phyloP scores from a whole-genome alignment of 768 basidiomycete genomes.

The Guyanaporus albipodus region DNA sequence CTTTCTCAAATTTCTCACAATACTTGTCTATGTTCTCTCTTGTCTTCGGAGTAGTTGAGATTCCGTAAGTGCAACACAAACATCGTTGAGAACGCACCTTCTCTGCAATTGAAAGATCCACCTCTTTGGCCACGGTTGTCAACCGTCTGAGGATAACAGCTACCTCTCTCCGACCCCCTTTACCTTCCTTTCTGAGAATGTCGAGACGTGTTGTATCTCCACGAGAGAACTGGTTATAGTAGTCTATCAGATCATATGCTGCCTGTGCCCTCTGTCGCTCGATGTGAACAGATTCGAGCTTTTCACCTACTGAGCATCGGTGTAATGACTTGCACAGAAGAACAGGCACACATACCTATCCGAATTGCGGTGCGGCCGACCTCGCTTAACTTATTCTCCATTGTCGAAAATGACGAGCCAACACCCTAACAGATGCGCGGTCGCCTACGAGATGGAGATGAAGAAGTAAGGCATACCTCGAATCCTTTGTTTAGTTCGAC shows the following conservation, averaged over 20 bases:
- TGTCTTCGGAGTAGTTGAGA: conserved; percentile 45
- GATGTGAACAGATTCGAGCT: conserved; percentile 90
- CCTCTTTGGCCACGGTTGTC: conserved; percentile 87
- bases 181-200: conserved; percentile 78
- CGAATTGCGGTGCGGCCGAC: conserved; percentile 92
- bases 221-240: conserved; percentile 87
- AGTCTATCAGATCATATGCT: conserved; percentile 89
- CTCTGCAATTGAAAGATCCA: conserved; percentile 80
- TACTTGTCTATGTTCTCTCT: conserved; percentile 92
- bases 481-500: conserved; percentile 90
- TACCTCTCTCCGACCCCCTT: conserved; percentile 83
- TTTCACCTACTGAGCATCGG: conserved; percentile 62
- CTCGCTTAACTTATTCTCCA: conserved; percentile 89
- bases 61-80: not conserved
- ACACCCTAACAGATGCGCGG: conserved; percentile 56
- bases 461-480: conserved; percentile 54
- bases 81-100: conserved; percentile 45
- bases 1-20: conserved; percentile 98
- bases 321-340: not conserved
- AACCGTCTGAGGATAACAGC: conserved; percentile 84
- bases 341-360: conserved; percentile 54
- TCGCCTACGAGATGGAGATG: not conserved
- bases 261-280: conserved; percentile 92
- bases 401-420: conserved; percentile 79
- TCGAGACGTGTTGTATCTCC: conserved; percentile 76